Base-by-base conservation (phyloP, 2,329 filamentous ascomycete species). In the Claviceps spartinae region DNA sequence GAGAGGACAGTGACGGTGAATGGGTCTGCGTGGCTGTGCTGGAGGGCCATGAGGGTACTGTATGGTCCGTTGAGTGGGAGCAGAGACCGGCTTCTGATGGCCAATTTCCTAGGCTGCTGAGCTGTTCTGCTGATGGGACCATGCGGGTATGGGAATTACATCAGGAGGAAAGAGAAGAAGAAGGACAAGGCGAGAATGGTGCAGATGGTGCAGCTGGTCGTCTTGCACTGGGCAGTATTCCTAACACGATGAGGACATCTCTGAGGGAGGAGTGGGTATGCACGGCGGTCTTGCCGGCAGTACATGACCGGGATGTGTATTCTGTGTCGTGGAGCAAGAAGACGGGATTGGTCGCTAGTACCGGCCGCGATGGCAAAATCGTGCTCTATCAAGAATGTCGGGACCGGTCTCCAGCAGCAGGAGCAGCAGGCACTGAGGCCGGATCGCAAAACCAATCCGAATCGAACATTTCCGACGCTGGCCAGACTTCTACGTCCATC, bases 11-110 rank as follows among this genome's bases (percentile, higher is more conserved):
- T 38, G 91, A 96, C 62, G 77, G 77, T 37, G 91, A 97, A 65
- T 98, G 93, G 93, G 85, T 85, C 11, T 95, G 91, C 63, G 86
- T 95, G 30, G 79, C 85, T 9, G 79, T 89, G 46, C 72, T 97
- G 26, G 80, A 85, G 59, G 89, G 86, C 1, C 91, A 97, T 64
- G 72, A 70, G 30, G 86, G 85, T 2, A 98, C 93, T 2, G 90
- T 97, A 11, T 98, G 93, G 93, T 86, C 82, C 58, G 65, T 96
- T 14, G 83, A 90, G 68, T 89, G 75, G 79, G 86, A 79, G 73
- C 70, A 63, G 5, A 66, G 62, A 34, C 68, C 70, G 9, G 61
- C 62, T 6, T 14, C 2, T 16, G 65, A 66, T 18, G 65, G 65
- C 42, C 63, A 61, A 24, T 79, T 79, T 59, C 77, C 78, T 1